phyloP scores from a whole-genome alignment of 495 filamentous ascomycete genomes.

The Podospora fimiseda region DNA sequence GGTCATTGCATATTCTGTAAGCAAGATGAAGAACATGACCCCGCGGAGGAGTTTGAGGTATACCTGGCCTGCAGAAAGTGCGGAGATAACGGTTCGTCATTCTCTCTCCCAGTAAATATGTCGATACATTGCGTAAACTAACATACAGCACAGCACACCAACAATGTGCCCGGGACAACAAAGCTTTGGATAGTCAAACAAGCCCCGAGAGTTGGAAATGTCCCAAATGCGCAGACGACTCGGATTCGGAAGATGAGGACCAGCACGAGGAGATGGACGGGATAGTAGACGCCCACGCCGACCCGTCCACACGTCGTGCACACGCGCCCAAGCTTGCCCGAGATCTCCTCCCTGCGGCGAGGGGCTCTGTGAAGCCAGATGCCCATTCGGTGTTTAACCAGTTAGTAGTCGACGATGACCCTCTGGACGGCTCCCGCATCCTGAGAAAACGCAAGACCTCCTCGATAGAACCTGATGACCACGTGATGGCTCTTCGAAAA shows the following conservation, averaged over 20 bases:
- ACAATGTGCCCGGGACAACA: conserved; percentile 81
- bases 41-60: conserved; percentile 79
- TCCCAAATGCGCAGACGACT: conserved; percentile 60
- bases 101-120: conserved; percentile 9
- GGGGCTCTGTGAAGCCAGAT: conserved; percentile 62
- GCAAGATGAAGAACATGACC: conserved; percentile 79
- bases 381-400: conserved; percentile 83
- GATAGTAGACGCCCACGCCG: conserved; percentile 27
- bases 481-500: conserved; percentile 36
- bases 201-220: conserved; percentile 69
- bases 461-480: conserved; percentile 41
- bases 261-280: conserved; percentile 34
- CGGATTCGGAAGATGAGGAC: conserved; percentile 39
- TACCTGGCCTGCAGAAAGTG: conserved; percentile 75
- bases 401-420: conserved; percentile 71
- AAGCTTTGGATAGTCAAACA: conserved; percentile 50
- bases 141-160: conserved; percentile 66
- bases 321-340: conserved; percentile 54
- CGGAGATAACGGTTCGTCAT: conserved; percentile 76
- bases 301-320: conserved; percentile 32
- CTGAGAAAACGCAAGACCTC: conserved; percentile 78
- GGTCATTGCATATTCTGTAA: conserved; percentile 73
- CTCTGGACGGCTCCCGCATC: conserved; percentile 77
- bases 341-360: conserved; percentile 70
- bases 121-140: conserved; percentile 28